Percentiles rank a stretch among this genome's conserved stretches.
phyloP scores from a whole-genome alignment of 208 protist species.

The Leishmania martiniquensis region DNA sequence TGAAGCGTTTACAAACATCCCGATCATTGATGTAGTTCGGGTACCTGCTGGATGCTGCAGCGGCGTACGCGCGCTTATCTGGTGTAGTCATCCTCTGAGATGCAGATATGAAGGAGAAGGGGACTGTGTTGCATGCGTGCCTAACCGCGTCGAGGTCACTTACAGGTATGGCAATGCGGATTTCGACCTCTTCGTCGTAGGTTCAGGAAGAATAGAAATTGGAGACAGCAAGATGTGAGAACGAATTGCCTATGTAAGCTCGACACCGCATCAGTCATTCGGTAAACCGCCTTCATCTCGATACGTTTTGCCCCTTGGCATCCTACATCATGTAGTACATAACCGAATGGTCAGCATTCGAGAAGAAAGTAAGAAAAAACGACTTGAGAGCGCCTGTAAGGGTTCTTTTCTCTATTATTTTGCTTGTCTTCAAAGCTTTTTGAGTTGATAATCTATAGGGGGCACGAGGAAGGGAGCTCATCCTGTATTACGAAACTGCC shows the following conservation, averaged over 20 bases:
- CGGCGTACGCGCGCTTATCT: conserved; percentile 45
- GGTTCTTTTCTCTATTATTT: background rate
- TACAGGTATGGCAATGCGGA: background rate
- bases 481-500: conserved; percentile 24
- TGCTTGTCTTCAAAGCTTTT: background rate
- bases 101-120: background rate
- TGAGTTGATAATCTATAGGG: background rate
- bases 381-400: background rate
- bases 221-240: background rate
- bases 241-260: background rate
- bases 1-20: conserved; percentile 71
- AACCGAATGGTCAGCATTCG: background rate
- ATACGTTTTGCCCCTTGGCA: background rate
- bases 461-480: background rate
- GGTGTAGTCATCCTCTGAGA: conserved; percentile 22
- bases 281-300: background rate
- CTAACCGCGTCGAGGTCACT: background rate
- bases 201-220: background rate
- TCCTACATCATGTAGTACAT: background rate
- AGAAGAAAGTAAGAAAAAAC: background rate
- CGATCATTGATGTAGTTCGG: conserved; percentile 84
- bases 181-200: background rate
- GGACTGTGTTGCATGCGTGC: background rate
- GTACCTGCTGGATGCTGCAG: conserved; percentile 74
- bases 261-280: background rate